A percentile compares a stretch with the other conserved stretches of the same genome.
These are phyloP conservation scores for Grigorovia transvaalensis DNA, from an alignment of 805 yeast species.

Conservation along the genomic window DNA sequence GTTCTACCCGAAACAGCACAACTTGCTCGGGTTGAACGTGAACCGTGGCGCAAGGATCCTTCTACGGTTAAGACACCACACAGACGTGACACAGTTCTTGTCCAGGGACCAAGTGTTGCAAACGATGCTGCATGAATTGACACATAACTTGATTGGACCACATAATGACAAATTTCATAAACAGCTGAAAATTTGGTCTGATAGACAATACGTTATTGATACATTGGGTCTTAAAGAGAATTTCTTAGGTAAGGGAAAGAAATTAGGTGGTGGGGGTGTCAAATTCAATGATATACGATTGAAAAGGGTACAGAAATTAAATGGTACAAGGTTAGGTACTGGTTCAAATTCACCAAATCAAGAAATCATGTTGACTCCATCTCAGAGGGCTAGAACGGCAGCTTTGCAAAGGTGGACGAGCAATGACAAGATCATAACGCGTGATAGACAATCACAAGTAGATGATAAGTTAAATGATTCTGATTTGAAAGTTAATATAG, in stretches of 20 bases:
- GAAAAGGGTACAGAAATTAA: neutral
- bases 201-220: conserved; percentile 33
- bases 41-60: conserved; percentile 66
- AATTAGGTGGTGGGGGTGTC: conserved; percentile 13
- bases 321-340: neutral
- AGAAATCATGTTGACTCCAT: no score
- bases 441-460: no score
- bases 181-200: conserved; percentile 49
- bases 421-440: no score
- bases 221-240: conserved; percentile 22
- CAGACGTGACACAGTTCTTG: conserved; percentile 42
- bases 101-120: conserved; percentile 62
- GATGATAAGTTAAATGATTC: neutral
- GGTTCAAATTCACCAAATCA: no score
- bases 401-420: conserved; percentile 19
- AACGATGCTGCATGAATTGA: conserved; percentile 79
- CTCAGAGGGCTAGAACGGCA: conserved; percentile 24
- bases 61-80: conserved; percentile 54
- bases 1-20: conserved; percentile 61
- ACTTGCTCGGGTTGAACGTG: conserved; percentile 71
- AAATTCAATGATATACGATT: neutral
- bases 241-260: conserved; percentile 25
- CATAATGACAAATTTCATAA: conserved; percentile 67
- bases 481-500: conserved; percentile 6
- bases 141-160: conserved; percentile 72